Percentiles rank a stretch among this genome's conserved stretches.
These are phyloP conservation scores for Camellia oleifera DNA, from an alignment of 179 eudicot species.

Conservation along the genomic window DNA sequence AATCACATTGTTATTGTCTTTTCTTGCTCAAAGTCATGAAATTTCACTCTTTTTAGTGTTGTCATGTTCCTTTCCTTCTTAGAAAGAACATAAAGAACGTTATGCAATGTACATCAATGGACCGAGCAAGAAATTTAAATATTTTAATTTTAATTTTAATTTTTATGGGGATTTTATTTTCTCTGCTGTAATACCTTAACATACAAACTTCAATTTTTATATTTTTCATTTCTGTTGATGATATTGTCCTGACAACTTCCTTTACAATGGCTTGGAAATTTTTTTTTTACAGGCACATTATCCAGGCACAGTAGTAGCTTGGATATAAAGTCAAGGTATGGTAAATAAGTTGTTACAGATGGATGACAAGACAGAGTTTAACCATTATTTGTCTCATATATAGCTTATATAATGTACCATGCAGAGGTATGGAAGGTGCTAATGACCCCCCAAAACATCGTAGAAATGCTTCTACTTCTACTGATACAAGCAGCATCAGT, in stretches of 20 bases:
- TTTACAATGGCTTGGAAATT: background rate
- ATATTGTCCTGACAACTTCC: constrained; percentile 1
- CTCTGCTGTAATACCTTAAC: background rate
- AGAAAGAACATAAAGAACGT: background rate
- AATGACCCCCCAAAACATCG: constrained; percentile 54
- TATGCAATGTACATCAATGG: background rate
- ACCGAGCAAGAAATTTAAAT: background rate
- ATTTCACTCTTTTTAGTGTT: background rate
- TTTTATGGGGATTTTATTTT: background rate
- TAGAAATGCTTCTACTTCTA: constrained; percentile 58
- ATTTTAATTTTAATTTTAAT: background rate
- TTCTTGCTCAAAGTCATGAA: background rate
- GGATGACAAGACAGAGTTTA: background rate
- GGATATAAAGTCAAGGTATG: constrained; percentile 61
- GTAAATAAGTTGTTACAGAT: constrained; percentile 13
- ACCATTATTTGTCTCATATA: background rate
- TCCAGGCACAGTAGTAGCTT: constrained; percentile 52
- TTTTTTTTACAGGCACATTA: constrained; percentile 43
- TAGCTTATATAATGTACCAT: constrained; percentile 1
- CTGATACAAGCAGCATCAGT: constrained; percentile 58
- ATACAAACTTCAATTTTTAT: constrained; percentile 2
- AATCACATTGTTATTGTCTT: background rate
- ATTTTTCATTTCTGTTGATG: background rate
- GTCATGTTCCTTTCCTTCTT: background rate
- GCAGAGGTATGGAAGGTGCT: constrained; percentile 51